A percentile compares a stretch with the other conserved stretches of the same genome.
phyloP scores from a whole-genome alignment of 257 asterid species.

The Solanum sitiens region DNA sequence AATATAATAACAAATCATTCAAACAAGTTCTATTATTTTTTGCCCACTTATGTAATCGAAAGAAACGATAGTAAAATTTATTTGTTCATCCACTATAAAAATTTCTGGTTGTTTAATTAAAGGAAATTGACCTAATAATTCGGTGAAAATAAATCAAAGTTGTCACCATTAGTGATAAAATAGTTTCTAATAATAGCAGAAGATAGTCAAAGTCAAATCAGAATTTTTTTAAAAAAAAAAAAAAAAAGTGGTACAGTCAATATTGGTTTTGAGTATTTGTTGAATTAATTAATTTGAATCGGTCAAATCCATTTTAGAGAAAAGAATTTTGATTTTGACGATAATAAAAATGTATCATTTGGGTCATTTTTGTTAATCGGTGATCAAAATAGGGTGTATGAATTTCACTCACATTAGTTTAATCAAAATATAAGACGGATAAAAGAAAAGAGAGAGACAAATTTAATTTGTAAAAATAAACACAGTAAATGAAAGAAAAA shows the following conservation, averaged over 20 bases:
- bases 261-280: not conserved
- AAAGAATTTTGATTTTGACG: not conserved
- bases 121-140: not conserved
- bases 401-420: too few species aligned
- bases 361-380: not conserved
- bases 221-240: too few species aligned
- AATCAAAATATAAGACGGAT: too few species aligned
- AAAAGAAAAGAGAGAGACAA: too few species aligned
- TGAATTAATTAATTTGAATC: not conserved
- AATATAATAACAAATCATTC: not conserved
- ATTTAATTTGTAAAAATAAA: too few species aligned
- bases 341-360: too few species aligned
- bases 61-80: not conserved
- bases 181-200: not conserved
- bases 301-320: not conserved
- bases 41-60: slow-evolving; percentile 9
- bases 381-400: not conserved
- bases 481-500: too few species aligned
- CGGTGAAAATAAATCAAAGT: not conserved
- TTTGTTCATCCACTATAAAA: slow-evolving; percentile 3
- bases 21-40: not conserved
- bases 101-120: not conserved
- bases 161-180: not conserved
- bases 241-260: not conserved
- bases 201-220: not conserved